Evolutionary conservation across 352 stramenopile genomes (phyloP), one percentile per base, ranked within the genome.

Genomic region (Phytophthora sp.): DNA sequence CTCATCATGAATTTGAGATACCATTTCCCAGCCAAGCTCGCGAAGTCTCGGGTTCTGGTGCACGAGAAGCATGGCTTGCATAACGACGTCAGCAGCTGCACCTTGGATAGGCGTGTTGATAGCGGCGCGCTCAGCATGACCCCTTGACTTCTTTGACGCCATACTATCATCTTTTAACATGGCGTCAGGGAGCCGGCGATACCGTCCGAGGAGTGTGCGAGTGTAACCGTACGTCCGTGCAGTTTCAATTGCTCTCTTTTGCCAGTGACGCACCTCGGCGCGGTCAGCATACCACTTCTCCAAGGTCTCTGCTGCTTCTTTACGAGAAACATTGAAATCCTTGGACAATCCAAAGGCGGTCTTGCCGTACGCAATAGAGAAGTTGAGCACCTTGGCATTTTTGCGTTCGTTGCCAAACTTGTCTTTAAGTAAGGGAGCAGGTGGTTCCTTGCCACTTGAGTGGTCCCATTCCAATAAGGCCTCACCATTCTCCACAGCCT

Each of bases 41-140:
- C 93, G 88, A 9, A 99, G 74, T 20, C 93, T 82, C 46, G 92
- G 67, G 66, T 96, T 96, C 13, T 95, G 74, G 62, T 99, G 96
- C 23, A 99, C 96, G 28, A 96, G 97, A 26, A 99, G 87, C 98
- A 99, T 99, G 4, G 97, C 98, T 69, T 99, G 97, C 97, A 99
- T 99, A 1, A 98, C 98, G 7, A 99, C 92, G 63, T 99, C 97
- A 0, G 98, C 98, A 3, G 98, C 98, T 23, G 97, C 96, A 21
- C 98, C 98, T 50, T 97, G 89, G 53, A 99, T 99, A 13, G 98
- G 98, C n/a, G 97, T 99, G 74, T 99, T 99, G 74, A 99, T 99
- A 15, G 97, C 98, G 1, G 97, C 98, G 18, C 98, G 86, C 53
- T 98, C 82, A 13, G 87, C 93, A 52, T 99, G 96, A 2, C 77